A percentile compares a stretch with the other conserved stretches of the same genome.
These are phyloP conservation scores for Alopecurus myosuroides DNA, from an alignment of 176 grass and related monocot species.

Conservation along the genomic window DNA sequence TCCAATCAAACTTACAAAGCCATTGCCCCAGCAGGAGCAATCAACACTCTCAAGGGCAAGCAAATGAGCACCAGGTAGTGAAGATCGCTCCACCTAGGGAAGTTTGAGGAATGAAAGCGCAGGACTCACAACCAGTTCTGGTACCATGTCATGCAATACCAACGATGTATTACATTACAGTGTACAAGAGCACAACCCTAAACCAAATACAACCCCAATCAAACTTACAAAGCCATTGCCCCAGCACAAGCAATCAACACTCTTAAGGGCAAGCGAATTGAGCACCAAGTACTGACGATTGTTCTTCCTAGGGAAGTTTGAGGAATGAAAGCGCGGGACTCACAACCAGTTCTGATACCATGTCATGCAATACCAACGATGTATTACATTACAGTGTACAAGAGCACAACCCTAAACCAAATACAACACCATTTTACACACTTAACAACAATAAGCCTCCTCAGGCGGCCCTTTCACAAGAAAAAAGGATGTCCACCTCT, in stretches of 20 bases:
- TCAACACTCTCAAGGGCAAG: background rate
- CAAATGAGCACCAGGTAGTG: background rate
- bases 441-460: background rate
- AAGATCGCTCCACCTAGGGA: background rate
- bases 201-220: background rate
- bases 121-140: background rate
- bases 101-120: background rate
- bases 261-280: too few species aligned
- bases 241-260: too few species aligned
- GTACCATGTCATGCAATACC: background rate
- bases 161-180: background rate
- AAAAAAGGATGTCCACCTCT: background rate
- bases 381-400: background rate
- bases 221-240: too few species aligned
- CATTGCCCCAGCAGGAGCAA: background rate
- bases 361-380: background rate
- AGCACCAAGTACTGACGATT: too few species aligned
- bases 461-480: background rate
- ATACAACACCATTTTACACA: background rate
- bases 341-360: background rate
- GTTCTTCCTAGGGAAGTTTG: too few species aligned
- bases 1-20: background rate
- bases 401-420: background rate
- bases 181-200: background rate
- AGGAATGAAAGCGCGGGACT: too few species aligned